A percentile compares a stretch with the other conserved stretches of the same genome.
phyloP scores from a whole-genome alignment of 768 basidiomycete genomes.

The Kondoa malvinella region DNA sequence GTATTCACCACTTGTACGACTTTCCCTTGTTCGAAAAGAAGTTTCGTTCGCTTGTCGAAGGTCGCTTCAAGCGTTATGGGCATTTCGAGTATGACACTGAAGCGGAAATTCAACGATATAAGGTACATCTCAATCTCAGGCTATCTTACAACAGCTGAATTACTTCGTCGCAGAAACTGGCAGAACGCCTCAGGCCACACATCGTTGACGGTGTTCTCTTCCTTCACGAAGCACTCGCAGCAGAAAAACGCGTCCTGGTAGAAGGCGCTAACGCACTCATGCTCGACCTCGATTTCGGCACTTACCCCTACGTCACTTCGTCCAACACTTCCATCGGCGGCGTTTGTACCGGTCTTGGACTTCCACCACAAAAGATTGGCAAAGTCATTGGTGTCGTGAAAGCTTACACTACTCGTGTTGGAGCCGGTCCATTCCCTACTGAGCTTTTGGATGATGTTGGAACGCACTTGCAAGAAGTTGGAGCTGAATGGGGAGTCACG shows the following conservation, averaged over 20 bases:
- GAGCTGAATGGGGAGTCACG: conserved; percentile 75
- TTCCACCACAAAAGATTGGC: conserved; percentile 78
- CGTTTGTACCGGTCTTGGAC: conserved; percentile 91
- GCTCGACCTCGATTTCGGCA: conserved; percentile 96
- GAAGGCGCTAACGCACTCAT: conserved; percentile 97
- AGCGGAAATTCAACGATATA: conserved; percentile 81
- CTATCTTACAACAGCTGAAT: no score
- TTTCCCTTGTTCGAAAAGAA: conserved; percentile 61
- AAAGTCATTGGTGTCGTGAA: conserved; percentile 83
- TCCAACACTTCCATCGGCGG: conserved; percentile 86
- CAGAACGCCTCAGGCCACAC: conserved; percentile 66
- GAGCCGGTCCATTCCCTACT: conserved; percentile 95
- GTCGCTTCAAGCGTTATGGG: conserved; percentile 93
- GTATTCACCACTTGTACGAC: conserved; percentile 79
- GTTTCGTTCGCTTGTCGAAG: conserved; percentile 89
- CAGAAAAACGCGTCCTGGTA: conserved; percentile 66
- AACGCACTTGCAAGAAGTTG: conserved; percentile 78
- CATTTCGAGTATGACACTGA: conserved; percentile 97
- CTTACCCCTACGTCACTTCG: conserved; percentile 94
- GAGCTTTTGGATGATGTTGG: conserved; percentile 83
- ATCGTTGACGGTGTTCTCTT: conserved; percentile 76
- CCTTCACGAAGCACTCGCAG: conserved; percentile 58
- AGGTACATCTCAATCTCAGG: conserved; percentile 39
- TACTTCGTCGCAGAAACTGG: conserved; percentile 44
- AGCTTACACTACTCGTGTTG: conserved; percentile 94